These are phyloP conservation scores for Ganoderma lingzhi DNA, from an alignment of 1,284 basidiomycete species.

Conservation along the genomic window DNA sequence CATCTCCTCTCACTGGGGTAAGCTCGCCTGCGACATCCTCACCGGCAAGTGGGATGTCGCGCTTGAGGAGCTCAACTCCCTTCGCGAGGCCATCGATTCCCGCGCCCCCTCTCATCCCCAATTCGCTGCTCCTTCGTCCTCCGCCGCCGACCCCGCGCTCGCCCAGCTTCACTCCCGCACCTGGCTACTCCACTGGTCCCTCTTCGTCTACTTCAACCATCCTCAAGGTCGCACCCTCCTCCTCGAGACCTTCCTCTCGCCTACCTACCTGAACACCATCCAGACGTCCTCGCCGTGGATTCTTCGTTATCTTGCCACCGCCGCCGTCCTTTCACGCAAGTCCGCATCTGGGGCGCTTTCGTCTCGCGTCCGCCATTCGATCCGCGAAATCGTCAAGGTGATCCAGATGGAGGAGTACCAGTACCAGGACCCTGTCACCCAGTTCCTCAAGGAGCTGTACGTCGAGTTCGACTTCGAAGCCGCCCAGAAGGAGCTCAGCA, in stretches of 20 bases:
- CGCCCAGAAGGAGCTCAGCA: constrained; percentile 84
- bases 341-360: constrained; percentile 54
- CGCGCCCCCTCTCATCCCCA: constrained; percentile 60
- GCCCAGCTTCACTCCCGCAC: constrained; percentile 93
- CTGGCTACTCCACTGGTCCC: constrained; percentile 97
- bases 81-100: constrained; percentile 92
- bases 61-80: constrained; percentile 91
- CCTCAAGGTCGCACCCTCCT: constrained; percentile 91
- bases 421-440: constrained; percentile 93
- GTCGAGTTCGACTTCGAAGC: constrained; percentile 92
- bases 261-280: constrained; percentile 97
- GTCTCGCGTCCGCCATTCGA: constrained; percentile 81
- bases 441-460: constrained; percentile 94
- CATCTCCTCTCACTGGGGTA: constrained; percentile 97
- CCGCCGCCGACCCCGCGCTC: constrained; percentile 65
- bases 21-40: constrained; percentile 96
- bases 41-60: constrained; percentile 95
- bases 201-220: constrained; percentile 99
- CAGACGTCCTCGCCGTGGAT: constrained; percentile 97
- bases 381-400: constrained; percentile 89
- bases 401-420: constrained; percentile 95
- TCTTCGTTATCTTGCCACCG: constrained; percentile 92
- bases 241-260: constrained; percentile 95
- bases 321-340: constrained; percentile 92
- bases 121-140: constrained; percentile 48